Base-by-base conservation (phyloP, 495 filamentous ascomycete species). In the Xanthoparmelia taractica region DNA sequence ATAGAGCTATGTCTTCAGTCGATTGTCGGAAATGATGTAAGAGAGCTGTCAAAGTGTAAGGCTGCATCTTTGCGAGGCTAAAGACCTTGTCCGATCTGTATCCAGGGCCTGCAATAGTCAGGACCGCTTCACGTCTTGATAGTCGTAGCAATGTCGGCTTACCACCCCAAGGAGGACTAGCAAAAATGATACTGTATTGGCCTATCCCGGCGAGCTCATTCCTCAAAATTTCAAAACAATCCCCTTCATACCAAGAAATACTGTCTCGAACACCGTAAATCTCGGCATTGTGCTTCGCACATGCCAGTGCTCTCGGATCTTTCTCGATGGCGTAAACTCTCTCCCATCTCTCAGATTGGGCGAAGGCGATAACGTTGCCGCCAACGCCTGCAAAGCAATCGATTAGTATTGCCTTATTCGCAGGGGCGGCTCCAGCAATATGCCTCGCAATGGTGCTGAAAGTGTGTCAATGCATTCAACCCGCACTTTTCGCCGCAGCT, bases 131-230 rank as follows among this genome's bases (percentile, higher is more conserved):
- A n/a, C 31, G 47, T 2, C n/a, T 27, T 18, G 12, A 12, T 25
- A 13, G 43, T 37, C 0, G 52, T 11, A 62, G 2, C 48, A 47
- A 55, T 50, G 23, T 18, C 45, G 40, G 70, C 81, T 66, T 75
- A 87, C 85, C 94, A 64, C 94, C 94, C 94, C 94, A 98, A 0
- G 94, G 94, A 40, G 94, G 94, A 67, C 91, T 96, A 8, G 87
- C 89, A 76, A 97, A 98, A 2, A 97, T 70, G 15, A 89, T 80
- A 40, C 86, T 86, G 36, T 79, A 78, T 25, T 72, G 69, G 8
- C 73, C 76, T 48, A 82, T 40, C n/a, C 79, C 79, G 60, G 75
- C 77, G 15, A 85, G 65, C 60, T 79, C 73, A 2, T 76, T 78
- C 60, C 73, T 74, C 15, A 89, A 63, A 33, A 86, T 73, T 8